A percentile compares a stretch with the other conserved stretches of the same genome.
These are phyloP conservation scores for Pluteus cervinus DNA, from an alignment of 768 basidiomycete species.

Conservation along the genomic window DNA sequence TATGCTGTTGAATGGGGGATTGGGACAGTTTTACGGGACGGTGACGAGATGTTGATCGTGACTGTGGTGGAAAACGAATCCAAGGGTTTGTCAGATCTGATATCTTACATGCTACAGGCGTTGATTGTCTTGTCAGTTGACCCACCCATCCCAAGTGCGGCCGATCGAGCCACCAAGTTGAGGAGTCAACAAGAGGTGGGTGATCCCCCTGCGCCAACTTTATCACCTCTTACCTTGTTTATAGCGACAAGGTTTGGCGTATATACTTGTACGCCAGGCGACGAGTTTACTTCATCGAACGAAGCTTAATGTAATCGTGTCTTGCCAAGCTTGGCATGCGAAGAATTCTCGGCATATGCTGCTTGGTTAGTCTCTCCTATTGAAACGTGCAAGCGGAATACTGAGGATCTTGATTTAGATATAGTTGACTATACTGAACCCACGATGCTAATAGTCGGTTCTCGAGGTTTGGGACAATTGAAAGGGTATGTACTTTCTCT, in stretches of 20 bases:
- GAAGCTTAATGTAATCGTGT: conserved; percentile 74
- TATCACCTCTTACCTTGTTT: conserved; percentile 7
- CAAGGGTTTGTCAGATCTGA: conserved; percentile 48
- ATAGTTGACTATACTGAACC: conserved; percentile 86
- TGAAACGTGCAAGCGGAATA: conserved; percentile 1
- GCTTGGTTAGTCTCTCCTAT: conserved; percentile 42
- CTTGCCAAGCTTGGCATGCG: conserved; percentile 97
- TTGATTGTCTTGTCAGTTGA: conserved; percentile 40
- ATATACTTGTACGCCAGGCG: conserved; percentile 85
- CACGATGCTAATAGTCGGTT: conserved; percentile 91
- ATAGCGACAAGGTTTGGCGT: conserved; percentile 84
- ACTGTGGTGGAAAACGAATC: conserved; percentile 89
- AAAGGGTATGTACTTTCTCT: conserved; percentile 56
- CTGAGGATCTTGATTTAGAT: conserved; percentile 34
- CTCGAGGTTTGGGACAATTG: conserved; percentile 81
- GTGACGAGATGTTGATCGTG: conserved; percentile 89
- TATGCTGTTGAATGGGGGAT: conserved; percentile 99
- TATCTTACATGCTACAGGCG: conserved; percentile 5
- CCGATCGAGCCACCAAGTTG: conserved; percentile 74
- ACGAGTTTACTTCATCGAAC: conserved; percentile 90
- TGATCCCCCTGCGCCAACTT: conserved; percentile 1
- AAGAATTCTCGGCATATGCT: conserved; percentile 91
- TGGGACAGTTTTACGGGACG: conserved; percentile 90
- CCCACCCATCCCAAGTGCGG: conserved; percentile 59
- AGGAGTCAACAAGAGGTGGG: conserved; percentile 88